Evolutionary conservation across 768 basidiomycete species (phyloP), one percentile per base, ranked within the genome.

Genomic region (Auricularia sp.): DNA sequence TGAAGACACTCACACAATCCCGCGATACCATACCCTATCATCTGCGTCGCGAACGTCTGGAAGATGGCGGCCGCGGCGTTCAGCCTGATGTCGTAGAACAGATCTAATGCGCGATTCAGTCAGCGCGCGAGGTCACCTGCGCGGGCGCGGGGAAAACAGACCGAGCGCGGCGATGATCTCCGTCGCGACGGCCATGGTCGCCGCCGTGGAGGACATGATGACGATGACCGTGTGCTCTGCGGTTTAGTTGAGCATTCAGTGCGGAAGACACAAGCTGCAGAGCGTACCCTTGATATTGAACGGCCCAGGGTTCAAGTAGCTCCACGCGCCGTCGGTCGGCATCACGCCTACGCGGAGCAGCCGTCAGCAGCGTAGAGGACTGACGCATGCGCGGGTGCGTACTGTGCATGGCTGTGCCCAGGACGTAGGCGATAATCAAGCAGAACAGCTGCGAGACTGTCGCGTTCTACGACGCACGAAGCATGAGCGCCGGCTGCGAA

Each of bases 191-290:
- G 85, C 84, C 1, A 83, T 83, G 1, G 79, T 77, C 1, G 83
- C 81, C 2, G 85, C 85, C 0, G 85, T 86, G 21, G 83, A 81
- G 1, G 85, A 73, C 71, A 86, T 83, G 44, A 85, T 84, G 2
- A 83, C 84, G 62, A 87, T 85, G 16, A 81, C 81, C 7, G 85
- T 83, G 68, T 87, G 85, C 68, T 87, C 85, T 70, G 79, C 80
- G 69, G 70, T 78, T 34, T 42, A 62, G 39, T 14, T 35, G 24
- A 29, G 37, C 8, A 58, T 10, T 65, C 36, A 44, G 56, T 10
- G 3, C 8, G 8, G 34, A 59, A 35, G 56, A 59, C n/a, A 35
- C 21, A n/a, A 45, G 51, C 8, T 29, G 14, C 34, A 13, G 63
- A 8, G 2, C 33, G 37, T 71, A 56, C 37, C 78, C 80, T 83